Evolutionary conservation across 1,284 basidiomycete species (phyloP), one percentile per base, ranked within the genome.

Genomic region (Sparassis latifolia): DNA sequence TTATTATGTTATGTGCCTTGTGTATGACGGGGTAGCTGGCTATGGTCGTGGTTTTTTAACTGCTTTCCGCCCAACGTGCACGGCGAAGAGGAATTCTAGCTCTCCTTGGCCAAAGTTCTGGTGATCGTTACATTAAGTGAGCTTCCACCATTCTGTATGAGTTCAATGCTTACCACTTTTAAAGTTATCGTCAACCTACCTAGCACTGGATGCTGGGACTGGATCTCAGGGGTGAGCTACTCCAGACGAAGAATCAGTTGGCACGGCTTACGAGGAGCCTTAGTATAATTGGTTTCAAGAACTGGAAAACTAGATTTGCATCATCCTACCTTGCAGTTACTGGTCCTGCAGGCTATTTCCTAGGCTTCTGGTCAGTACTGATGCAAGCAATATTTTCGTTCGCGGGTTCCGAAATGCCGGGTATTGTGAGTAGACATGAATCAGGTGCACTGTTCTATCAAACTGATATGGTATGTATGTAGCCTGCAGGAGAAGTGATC

Each of bases 1-100:
- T 20, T 20, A 20, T 20, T 20, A 20, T 20, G 20, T 78, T n/a
- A 76, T 70, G 31, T 86, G 89, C 89, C 83, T 94, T 51, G 70
- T 82, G 0, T 69, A 92, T 48, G 85, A 20, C 20, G 20, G 20
- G 20, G 20, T 20, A 20, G 20, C 20, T 20, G 20, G 20, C 20
- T 20, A 20, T 20, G 20, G 20, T 20, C 81, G 53, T 71, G 89
- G 55, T 45, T 47, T 0, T 51, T 65, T 45, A 65, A 66, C 51
- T 60, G 58, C 41, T 63, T 66, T 37, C 55, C 63, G 1, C 64
- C 65, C 0, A 50, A 58, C 4, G 53, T 61, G 4, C 65, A 65
- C 33, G 69, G 68, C 33, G 66, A 67, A 50, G 64, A 73, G 42
- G 72, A 71, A 48, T 70, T 69, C 52, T 70, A 64, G 53, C 64